These are phyloP conservation scores for Syzygium syzygioides DNA, from an alignment of 441 rosid genomes.

Conservation along the genomic window DNA sequence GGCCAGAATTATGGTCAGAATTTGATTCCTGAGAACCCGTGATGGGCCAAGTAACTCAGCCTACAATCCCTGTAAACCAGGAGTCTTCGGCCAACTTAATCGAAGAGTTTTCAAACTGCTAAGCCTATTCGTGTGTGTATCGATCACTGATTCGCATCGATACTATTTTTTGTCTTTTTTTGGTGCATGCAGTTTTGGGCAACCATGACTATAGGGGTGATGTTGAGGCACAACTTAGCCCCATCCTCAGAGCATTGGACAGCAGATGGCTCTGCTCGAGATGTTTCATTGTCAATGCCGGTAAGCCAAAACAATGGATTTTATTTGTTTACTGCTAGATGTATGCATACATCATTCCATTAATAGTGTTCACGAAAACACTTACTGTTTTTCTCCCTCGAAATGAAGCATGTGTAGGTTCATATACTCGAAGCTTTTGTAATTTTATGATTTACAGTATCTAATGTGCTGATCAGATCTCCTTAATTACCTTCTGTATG, in stretches of 20 bases:
- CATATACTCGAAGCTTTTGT: neutral
- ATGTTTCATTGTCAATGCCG: constrained; percentile 49
- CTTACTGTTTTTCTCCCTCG: neutral
- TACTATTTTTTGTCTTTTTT: neutral
- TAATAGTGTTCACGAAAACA: neutral
- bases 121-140: neutral
- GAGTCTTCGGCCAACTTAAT: neutral
- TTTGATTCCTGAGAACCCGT: neutral
- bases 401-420: neutral
- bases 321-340: neutral
- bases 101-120: neutral
- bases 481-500: neutral
- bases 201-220: constrained; percentile 79
- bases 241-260: constrained; percentile 42
- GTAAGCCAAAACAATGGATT: neutral
- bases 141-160: neutral
- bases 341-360: neutral
- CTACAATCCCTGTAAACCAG: neutral
- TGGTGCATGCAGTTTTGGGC: constrained; percentile 44
- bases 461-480: neutral
- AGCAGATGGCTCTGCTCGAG: constrained; percentile 68
- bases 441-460: neutral
- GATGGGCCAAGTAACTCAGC: neutral
- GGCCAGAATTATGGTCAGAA: neutral
- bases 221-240: constrained; percentile 58